Evolutionary conservation across 2,329 filamentous ascomycete species (phyloP).

Genomic region (Pezicula radicicola): DNA sequence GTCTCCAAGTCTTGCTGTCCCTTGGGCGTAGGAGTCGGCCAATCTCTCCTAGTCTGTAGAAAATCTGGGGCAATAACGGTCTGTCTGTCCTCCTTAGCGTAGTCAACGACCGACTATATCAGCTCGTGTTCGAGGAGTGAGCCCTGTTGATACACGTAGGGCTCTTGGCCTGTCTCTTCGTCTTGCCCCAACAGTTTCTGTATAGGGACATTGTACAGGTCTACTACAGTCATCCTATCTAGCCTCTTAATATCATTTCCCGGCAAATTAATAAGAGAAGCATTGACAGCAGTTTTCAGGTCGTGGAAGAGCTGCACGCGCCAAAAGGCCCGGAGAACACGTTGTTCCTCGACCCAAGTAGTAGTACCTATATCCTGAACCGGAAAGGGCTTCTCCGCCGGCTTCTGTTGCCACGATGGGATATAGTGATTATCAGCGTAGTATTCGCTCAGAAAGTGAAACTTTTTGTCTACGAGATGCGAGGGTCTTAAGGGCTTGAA

Average conservation of each 20-base stretch:
- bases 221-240: neutral
- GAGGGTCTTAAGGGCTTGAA: conserved; percentile 6
- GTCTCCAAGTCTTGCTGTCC: neutral
- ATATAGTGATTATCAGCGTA: neutral
- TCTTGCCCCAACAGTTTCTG: neutral
- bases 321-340: conserved; percentile 9
- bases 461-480: neutral
- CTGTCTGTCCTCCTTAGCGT: neutral
- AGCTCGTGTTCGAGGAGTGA: neutral
- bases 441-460: neutral
- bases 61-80: neutral
- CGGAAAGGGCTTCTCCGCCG: neutral
- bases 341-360: conserved; percentile 8
- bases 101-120: neutral
- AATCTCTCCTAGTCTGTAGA: neutral
- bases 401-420: conserved; percentile 1
- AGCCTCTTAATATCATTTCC: neutral
- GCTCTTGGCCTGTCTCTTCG: too few species aligned
- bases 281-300: neutral
- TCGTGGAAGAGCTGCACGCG: conserved; percentile 7
- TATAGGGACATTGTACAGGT: neutral
- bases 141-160: neutral
- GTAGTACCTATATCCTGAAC: conserved; percentile 6
- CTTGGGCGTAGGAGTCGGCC: neutral
- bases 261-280: neutral